A percentile compares a stretch with the other conserved stretches of the same genome.
Evolutionary conservation across 2,329 filamentous ascomycete species (phyloP).

Genomic region (Botrytis fabae): DNA sequence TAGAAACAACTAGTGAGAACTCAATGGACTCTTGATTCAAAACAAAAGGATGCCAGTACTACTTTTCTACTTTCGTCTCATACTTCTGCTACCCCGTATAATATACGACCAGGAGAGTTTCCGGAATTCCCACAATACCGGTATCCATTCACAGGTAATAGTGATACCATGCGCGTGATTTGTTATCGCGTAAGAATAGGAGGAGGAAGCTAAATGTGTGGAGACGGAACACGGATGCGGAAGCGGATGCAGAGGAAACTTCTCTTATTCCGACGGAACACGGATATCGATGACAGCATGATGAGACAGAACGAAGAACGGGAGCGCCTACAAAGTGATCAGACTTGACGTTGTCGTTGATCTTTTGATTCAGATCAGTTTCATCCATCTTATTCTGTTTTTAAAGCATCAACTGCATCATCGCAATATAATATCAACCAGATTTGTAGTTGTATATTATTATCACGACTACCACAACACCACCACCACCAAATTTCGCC

Average conservation of each 20-base stretch:
- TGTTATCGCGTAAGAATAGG: constrained; percentile 19
- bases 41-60: neutral
- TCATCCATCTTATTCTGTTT: constrained; percentile 1
- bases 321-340: constrained; percentile 18
- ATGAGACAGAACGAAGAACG: neutral
- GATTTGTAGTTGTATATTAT: neutral
- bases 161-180: constrained; percentile 1
- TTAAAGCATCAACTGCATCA: neutral
- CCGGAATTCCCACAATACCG: neutral
- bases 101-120: neutral
- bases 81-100: no score
- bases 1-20: neutral
- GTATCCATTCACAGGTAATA: constrained; percentile 2
- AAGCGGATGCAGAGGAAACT: constrained; percentile 21
- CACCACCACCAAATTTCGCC: constrained; percentile 4
- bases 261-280: constrained; percentile 16
- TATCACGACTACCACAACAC: neutral
- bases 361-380: neutral
- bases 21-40: neutral
- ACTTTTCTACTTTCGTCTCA: neutral
- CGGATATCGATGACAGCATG: constrained; percentile 5
- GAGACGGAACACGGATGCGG: constrained; percentile 28
- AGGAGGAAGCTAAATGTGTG: constrained; percentile 4
- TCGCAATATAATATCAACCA: neutral
- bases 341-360: neutral